Evolutionary conservation across 2,329 filamentous ascomycete genomes (phyloP), one percentile per base, ranked within the genome.

Genomic region (Colletotrichum kahawae): DNA sequence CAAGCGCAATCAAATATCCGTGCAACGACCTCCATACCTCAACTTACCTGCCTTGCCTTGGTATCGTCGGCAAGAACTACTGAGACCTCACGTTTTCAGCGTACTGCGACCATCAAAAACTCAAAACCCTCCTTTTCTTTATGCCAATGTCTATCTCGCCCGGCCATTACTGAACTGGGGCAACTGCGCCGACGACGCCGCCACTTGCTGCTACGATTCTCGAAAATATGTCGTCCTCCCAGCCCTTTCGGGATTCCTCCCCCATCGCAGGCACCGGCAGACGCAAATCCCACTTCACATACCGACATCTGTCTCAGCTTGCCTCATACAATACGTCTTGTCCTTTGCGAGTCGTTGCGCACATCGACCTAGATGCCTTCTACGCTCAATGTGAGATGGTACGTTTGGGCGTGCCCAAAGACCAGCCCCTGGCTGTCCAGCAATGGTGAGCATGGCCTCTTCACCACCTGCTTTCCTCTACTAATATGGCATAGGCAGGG

Each of bases 301-400:
- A 94, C 82, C 94, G 94, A 76, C 93, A 98, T 69, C 89, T 98
- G 18, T 89, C 91, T 38, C 93, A 96, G 77, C 90, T 98, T 72
- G 91, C 93, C 8, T 89, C 92, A 12, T 95, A 90, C 78, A 92
- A 91, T 38, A 88, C 93, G 0, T 91, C 92, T 10, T 95, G 92
- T 66, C 96, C 96, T 2, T 88, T 99, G 43, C 93, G 97, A 60
- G 94, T 97, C 33, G 92, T 98, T 79, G 95, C 95, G 8, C 96
- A 98, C 83, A 92, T 98, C 77, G 97, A 99, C 81, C 92, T 99
- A 75, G 97, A 99, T 90, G 96, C 96, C 51, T 99, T 99, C 85
- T 99, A 99, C 83, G 94, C 94, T 5, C 97, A 99, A 87, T 98
- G 95, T 82, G 97, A 99, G 85, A 97, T 96, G 90, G 92, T 98